Percentiles rank a stretch among this genome's conserved stretches.
Conservation (phyloP, 2,329 filamentous ascomycete species). For the Epichloe festucae region DNA sequence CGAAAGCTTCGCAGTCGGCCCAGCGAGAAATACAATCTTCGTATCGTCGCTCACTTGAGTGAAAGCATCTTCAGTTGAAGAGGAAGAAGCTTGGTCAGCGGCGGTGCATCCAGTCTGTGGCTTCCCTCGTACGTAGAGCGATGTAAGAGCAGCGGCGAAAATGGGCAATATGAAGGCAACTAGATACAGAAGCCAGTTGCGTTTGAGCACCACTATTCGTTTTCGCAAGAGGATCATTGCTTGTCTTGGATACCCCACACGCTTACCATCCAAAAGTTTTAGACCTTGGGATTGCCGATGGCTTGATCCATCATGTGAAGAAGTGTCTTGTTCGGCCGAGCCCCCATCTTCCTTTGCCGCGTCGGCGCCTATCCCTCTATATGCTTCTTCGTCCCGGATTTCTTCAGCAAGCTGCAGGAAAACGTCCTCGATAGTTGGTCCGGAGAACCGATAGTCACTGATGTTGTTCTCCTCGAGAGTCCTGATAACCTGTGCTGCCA, state of each 20-base stretch:
- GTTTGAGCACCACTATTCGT: slow-evolving; percentile 60
- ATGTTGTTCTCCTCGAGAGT: slow-evolving; percentile 54
- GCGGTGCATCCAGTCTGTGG: slow-evolving; percentile 38
- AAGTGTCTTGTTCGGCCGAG: slow-evolving; percentile 11
- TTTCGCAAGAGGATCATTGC: slow-evolving; percentile 65
- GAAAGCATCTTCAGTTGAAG: slow-evolving; percentile 24
- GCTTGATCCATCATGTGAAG: slow-evolving; percentile 8
- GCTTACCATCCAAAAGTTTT: slow-evolving; percentile 53
- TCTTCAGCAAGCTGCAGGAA: slow-evolving; percentile 81
- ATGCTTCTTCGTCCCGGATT: slow-evolving; percentile 40
- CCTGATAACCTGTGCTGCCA: slow-evolving; percentile 60
- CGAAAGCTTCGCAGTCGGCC: slow-evolving; percentile 25
- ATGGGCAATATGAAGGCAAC: slow-evolving; percentile 68
- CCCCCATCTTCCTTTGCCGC: slow-evolving; percentile 11
- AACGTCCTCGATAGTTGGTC: slow-evolving; percentile 85
- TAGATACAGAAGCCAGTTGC: slow-evolving; percentile 65
- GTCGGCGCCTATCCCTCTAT: slow-evolving; percentile 12
- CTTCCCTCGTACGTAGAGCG: slow-evolving; percentile 56
- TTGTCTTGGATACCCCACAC: slow-evolving; percentile 58
- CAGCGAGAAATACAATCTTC: slow-evolving; percentile 17
- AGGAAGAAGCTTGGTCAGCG: slow-evolving; percentile 30
- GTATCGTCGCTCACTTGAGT: slow-evolving; percentile 19
- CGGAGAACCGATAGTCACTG: slow-evolving; percentile 70
- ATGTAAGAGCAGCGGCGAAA: slow-evolving; percentile 65
- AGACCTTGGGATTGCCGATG: slow-evolving; percentile 23